phyloP scores from a whole-genome alignment of 169 alveolate species.

The Plasmodium ovale region DNA sequence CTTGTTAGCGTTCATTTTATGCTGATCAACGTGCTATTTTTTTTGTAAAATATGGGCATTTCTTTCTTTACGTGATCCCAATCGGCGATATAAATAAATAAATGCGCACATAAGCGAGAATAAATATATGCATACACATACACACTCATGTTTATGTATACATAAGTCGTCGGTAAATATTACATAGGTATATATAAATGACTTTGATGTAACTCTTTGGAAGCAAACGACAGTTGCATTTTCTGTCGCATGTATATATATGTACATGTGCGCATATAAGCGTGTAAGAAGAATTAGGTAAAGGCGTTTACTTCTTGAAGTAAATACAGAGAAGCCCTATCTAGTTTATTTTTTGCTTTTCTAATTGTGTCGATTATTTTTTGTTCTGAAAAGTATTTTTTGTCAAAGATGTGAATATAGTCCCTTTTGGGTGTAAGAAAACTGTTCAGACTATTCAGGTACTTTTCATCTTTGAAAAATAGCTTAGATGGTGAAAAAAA shows the following conservation, averaged over 20 bases:
- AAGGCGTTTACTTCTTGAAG: slow-evolving; percentile 46
- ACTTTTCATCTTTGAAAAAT: slow-evolving; percentile 42
- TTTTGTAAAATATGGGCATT: background rate
- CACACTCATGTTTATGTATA: background rate
- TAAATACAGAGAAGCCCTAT: slow-evolving; percentile 68
- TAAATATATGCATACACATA: background rate
- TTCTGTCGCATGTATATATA: background rate
- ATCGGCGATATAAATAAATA: no score
- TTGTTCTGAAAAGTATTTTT: slow-evolving; percentile 48
- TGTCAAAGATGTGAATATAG: slow-evolving; percentile 1
- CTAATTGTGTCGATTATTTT: slow-evolving; percentile 38
- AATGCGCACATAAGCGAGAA: no score
- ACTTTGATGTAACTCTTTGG: no score
- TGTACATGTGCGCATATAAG: background rate
- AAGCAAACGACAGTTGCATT: no score
- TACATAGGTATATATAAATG: no score
- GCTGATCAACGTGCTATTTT: background rate
- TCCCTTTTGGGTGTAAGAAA: background rate
- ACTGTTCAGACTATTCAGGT: slow-evolving; percentile 7
- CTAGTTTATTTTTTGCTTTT: slow-evolving; percentile 64
- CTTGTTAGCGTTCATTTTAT: background rate
- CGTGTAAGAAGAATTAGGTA: background rate
- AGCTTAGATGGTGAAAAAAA: slow-evolving; percentile 15
- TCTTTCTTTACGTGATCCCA: no score
- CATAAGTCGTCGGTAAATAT: no score